Base-by-base conservation (phyloP, 139 green algal genomes). In the Dunaliella sp. region DNA sequence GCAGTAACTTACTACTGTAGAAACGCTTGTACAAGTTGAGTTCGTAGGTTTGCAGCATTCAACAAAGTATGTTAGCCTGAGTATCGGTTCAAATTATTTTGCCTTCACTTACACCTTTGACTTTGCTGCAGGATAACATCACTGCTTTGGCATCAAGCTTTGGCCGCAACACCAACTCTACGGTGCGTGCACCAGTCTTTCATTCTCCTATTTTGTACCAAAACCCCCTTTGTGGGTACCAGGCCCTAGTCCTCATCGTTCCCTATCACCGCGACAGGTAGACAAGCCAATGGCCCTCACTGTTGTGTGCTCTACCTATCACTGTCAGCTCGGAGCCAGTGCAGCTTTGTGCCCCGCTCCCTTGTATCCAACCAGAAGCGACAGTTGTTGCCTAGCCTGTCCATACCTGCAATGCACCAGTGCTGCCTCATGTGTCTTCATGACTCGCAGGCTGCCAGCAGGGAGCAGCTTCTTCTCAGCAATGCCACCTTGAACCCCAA, bases 41-140 rank as follows among this genome's bases (percentile, higher is more conserved):
- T n/a, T n/a, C n/a, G n/a, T n/a, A n/a, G n/a, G n/a, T n/a, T n/a
- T n/a, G n/a, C n/a, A n/a, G n/a, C n/a, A n/a, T n/a, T n/a, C n/a
- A n/a, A n/a, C n/a, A n/a, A n/a, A n/a, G n/a, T n/a, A n/a, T n/a
- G n/a, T n/a, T n/a, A n/a, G n/a, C n/a, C n/a, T n/a, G n/a, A n/a
- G n/a, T n/a, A n/a, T n/a, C n/a, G n/a, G n/a, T n/a, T n/a, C n/a
- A n/a, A n/a, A n/a, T n/a, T n/a, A n/a, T n/a, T n/a, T n/a, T n/a
- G n/a, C n/a, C n/a, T n/a, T n/a, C n/a, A n/a, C n/a, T n/a, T n/a
- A n/a, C n/a, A n/a, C n/a, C n/a, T n/a, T n/a, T n/a, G n/a, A n/a
- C n/a, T n/a, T n/a, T n/a, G n/a, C n/a, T 72, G 78, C 80, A 84
- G 80, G 72, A 84, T 38, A 84, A 84, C 80, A 84, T 84, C 37